Base-by-base conservation (phyloP, 2,329 filamentous ascomycete species). In the Colletotrichum lentis region DNA sequence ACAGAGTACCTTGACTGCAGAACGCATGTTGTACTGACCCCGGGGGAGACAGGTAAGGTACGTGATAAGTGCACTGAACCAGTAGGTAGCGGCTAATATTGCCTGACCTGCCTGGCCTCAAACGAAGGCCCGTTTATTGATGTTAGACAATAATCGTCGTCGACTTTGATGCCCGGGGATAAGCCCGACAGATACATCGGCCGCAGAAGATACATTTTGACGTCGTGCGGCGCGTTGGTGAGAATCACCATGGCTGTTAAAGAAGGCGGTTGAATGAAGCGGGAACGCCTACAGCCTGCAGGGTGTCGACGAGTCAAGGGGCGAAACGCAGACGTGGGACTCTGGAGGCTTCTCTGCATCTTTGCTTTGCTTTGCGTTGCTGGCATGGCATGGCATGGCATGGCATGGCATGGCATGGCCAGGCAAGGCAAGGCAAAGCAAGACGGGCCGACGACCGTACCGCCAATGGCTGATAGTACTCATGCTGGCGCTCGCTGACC, bases 21-120 rank as follows among this genome's bases (percentile, higher is more conserved):
- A 65, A 55, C 5, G 22, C 10, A 22, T 49, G 55, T 47, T 59
- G n/a, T 60, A 27, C 62, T 41, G 59, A 65, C 55, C 55, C 43
- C 24, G 27, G 27, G 27, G 43, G 65, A 41, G 60, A 59, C 35
- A 35, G 24, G 62, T 54, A 58, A 53, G 53, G 56, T 56, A 8
- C 41, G 55, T 52, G 31, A 62, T 60, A 49, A 43, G 43, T 27
- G 65, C 62, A 69, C 62, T 57, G 66, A 50, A 20, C 62, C 22
- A 60, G 62, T n/a, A 56, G 44, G 62, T 22, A 56, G 39, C 50
- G 62, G 66, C 62, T 69, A 57, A 56, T 31, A 31, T 31, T 69
- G 56, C 56, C 50, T 62, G 59, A 41, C 62, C 37, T 66, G 62
- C 44, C 50, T 55, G 66, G 44, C 62, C 55, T 55, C 47, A 47